A percentile compares a stretch with the other conserved stretches of the same genome.
phyloP scores from a whole-genome alignment of 768 basidiomycete genomes.

The Pisolithus sp. region DNA sequence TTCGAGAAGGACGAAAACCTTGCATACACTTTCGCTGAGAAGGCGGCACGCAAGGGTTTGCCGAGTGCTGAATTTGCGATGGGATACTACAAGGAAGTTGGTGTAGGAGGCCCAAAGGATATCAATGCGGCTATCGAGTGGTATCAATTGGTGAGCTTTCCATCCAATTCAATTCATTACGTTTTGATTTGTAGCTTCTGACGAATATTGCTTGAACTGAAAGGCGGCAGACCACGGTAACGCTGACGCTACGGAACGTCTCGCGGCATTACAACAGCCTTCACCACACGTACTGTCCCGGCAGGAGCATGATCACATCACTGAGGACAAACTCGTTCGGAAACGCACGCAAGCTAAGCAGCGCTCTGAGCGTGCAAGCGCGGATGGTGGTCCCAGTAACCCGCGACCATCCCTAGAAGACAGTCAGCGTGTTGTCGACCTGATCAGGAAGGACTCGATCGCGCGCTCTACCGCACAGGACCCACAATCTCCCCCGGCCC shows the following conservation, averaged over 20 bases:
- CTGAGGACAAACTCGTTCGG: conserved; percentile 75
- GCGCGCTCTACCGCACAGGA: conserved; percentile 12
- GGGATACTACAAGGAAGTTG: conserved; percentile 93
- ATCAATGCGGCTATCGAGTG: conserved; percentile 62
- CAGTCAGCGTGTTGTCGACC: conserved; percentile 43
- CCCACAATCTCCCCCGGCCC: conserved; percentile 6
- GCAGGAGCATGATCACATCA: conserved; percentile 72
- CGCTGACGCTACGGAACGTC: conserved; percentile 68
- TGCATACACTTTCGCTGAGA: conserved; percentile 86
- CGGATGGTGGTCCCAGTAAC: conserved; percentile 7
- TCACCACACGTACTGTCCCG: conserved; percentile 63
- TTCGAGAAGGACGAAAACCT: conserved; percentile 87
- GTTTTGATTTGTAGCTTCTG: background rate
- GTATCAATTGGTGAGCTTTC: conserved; percentile 56
- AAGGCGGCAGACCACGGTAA: conserved; percentile 78
- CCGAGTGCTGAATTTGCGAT: conserved; percentile 89
- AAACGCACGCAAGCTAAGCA: conserved; percentile 71
- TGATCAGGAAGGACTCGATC: conserved; percentile 47
- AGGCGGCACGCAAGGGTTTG: conserved; percentile 69
- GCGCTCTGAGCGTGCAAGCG: conserved; percentile 33
- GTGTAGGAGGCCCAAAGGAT: conserved; percentile 69
- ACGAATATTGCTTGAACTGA: background rate
- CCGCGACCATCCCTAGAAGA: conserved; percentile 25
- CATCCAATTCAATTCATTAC: background rate
- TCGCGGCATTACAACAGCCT: conserved; percentile 59